Conservation (phyloP, 352 stramenopile species). For the Globisporangium irregulare region DNA sequence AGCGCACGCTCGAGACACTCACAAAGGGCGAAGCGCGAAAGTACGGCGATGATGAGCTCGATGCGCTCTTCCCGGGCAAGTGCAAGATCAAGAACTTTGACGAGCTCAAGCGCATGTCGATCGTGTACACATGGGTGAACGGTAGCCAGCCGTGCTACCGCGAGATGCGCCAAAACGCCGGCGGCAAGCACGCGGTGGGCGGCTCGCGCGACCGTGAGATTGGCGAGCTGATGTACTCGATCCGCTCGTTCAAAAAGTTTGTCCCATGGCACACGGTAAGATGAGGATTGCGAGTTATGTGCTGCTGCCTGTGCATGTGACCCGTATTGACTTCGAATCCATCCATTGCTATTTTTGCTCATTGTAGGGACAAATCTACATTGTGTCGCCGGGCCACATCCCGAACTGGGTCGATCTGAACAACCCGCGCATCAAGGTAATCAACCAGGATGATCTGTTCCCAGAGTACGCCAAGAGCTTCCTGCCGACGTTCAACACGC, state of each 20-base stretch:
- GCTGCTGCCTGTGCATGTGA: not conserved
- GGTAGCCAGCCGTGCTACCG: conserved; percentile 85
- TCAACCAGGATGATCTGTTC: conserved; percentile 87
- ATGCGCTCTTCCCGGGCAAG: conserved; percentile 64
- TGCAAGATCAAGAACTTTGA: conserved; percentile 89
- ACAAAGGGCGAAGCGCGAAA: conserved; percentile 27
- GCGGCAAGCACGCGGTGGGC: conserved; percentile 68
- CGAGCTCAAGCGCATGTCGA: conserved; percentile 76
- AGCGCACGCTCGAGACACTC: conserved; percentile 33
- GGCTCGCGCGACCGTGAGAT: conserved; percentile 85
- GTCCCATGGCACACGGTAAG: conserved; percentile 71
- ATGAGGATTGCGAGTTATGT: not conserved
- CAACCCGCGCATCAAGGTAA: conserved; percentile 81
- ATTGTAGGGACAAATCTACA: conserved; percentile 70
- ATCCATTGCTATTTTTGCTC: not conserved
- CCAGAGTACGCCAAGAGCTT: conserved; percentile 77
- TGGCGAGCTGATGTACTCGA: conserved; percentile 86
- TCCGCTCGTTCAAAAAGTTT: conserved; percentile 83
- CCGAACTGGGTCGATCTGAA: conserved; percentile 79
- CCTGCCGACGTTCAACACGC: conserved; percentile 85
- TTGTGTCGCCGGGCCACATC: conserved; percentile 81
- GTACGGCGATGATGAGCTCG: conserved; percentile 42
- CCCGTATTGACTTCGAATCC: not conserved
- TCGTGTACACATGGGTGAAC: conserved; percentile 91
- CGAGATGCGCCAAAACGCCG: conserved; percentile 52